phyloP scores from a whole-genome alignment of 2,329 filamentous ascomycete genomes.

The Trichophyton simii region DNA sequence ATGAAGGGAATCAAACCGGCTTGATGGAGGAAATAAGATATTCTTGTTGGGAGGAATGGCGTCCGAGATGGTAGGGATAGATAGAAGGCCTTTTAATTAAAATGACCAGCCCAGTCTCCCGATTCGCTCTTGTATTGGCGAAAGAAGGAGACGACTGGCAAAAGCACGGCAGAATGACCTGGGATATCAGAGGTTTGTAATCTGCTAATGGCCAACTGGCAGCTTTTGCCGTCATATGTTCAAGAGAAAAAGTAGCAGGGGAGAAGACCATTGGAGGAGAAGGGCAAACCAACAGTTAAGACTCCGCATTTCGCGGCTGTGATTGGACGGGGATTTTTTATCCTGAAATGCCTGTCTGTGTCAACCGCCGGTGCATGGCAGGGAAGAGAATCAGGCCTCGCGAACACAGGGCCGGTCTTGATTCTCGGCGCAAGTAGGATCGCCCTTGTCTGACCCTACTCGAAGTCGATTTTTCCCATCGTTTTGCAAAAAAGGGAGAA shows the following conservation, averaged over 20 bases:
- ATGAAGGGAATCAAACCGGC: background rate
- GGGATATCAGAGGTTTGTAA: background rate
- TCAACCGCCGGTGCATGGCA: background rate
- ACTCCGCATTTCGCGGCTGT: background rate
- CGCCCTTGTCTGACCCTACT: background rate
- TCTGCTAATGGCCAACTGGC: background rate
- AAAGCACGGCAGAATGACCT: background rate
- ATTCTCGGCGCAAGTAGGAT: background rate
- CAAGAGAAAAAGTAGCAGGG: background rate
- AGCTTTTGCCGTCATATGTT: background rate
- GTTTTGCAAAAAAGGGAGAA: background rate
- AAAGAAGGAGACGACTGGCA: background rate
- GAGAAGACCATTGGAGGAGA: background rate
- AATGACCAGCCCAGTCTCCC: background rate
- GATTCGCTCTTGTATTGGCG: background rate
- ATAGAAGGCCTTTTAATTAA: background rate
- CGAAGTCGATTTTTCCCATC: background rate
- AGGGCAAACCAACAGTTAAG: background rate
- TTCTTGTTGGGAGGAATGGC: background rate
- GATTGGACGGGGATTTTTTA: background rate
- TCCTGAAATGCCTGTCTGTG: background rate
- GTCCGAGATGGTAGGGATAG: background rate
- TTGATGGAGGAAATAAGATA: background rate
- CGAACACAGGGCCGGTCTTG: background rate
- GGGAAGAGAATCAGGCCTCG: background rate